These are phyloP conservation scores for Aureobasidium sp. DNA, from an alignment of 2,329 filamentous ascomycete species.

Conservation along the genomic window DNA sequence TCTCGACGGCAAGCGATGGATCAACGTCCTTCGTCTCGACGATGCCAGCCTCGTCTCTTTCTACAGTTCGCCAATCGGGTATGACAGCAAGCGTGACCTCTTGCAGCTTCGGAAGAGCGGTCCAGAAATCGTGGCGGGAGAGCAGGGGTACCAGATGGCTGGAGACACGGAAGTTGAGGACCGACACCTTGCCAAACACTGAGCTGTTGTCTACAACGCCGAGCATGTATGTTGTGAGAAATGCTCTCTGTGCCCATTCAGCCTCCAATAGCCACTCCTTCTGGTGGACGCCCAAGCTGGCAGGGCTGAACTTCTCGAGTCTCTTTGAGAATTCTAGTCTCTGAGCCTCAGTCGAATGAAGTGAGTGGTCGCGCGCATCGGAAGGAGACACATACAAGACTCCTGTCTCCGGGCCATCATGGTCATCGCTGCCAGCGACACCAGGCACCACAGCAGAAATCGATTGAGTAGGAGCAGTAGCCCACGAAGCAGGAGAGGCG, in stretches of 20 bases:
- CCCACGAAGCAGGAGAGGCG: conserved; percentile 1
- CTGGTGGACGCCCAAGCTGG: conserved; percentile 41
- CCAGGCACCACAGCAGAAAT: background rate
- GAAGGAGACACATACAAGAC: background rate
- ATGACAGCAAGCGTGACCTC: conserved; percentile 54
- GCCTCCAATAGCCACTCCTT: conserved; percentile 62
- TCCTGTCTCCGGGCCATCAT: background rate
- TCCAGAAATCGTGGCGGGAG: conserved; percentile 55
- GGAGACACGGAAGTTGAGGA: conserved; percentile 57
- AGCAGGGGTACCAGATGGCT: conserved; percentile 53
- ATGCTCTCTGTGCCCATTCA: conserved; percentile 61
- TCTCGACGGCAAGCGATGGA: conserved; percentile 45
- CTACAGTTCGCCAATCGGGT: conserved; percentile 58
- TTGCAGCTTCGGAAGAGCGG: conserved; percentile 46
- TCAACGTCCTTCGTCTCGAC: conserved; percentile 43
- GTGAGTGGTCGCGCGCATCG: background rate
- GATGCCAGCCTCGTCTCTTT: conserved; percentile 45
- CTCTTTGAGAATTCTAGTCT: background rate
- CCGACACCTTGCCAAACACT: conserved; percentile 49
- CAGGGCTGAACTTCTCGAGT: background rate
- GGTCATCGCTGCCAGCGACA: background rate
- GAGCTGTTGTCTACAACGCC: conserved; percentile 54
- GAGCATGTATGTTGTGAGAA: conserved; percentile 61
- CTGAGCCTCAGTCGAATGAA: background rate
- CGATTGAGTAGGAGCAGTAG: background rate